These are phyloP conservation scores for Rasamsonia emersonii DNA, from an alignment of 2,329 filamentous ascomycete genomes.

Conservation along the genomic window DNA sequence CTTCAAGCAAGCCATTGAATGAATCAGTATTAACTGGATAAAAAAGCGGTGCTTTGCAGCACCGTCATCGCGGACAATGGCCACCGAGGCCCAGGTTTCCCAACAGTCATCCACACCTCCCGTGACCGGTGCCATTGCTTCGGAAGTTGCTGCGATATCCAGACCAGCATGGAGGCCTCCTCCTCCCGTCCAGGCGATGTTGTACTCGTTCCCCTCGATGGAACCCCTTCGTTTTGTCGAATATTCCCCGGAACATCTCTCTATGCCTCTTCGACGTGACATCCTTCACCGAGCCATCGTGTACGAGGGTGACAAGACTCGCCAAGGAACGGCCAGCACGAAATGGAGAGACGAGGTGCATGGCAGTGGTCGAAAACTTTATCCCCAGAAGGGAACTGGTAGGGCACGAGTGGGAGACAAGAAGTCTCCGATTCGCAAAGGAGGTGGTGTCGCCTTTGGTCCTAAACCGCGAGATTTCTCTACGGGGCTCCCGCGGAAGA, in stretches of 20 bases:
- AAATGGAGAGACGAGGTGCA: constrained; percentile 78
- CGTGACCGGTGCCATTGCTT: constrained; percentile 8
- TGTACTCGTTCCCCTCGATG: constrained; percentile 83
- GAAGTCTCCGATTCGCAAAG: constrained; percentile 72
- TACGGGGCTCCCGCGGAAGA: constrained; percentile 72
- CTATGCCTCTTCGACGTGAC: constrained; percentile 80
- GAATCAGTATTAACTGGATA: too few relatives aligned
- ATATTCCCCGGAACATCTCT: constrained; percentile 74
- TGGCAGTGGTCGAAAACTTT: constrained; percentile 73
- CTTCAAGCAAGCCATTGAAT: too few relatives aligned
- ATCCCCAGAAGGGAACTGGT: constrained; percentile 80
- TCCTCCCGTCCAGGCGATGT: constrained; percentile 66
- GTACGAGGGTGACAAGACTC: constrained; percentile 82
- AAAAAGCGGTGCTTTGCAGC: constrained; percentile 35
- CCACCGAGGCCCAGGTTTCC: constrained; percentile 36
- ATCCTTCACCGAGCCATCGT: constrained; percentile 86
- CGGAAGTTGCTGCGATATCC: constrained; percentile 13
- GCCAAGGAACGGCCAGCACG: constrained; percentile 74
- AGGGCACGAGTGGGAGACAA: constrained; percentile 68
- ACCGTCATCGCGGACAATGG: constrained; percentile 38
- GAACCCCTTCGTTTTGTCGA: constrained; percentile 70
- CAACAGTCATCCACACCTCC: constrained; percentile 15
- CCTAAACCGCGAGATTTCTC: constrained; percentile 86
- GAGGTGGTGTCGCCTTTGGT: constrained; percentile 84
- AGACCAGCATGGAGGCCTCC: constrained; percentile 32